Evolutionary conservation across 768 basidiomycete genomes (phyloP).

Genomic region (Cystobasidium tubakii): DNA sequence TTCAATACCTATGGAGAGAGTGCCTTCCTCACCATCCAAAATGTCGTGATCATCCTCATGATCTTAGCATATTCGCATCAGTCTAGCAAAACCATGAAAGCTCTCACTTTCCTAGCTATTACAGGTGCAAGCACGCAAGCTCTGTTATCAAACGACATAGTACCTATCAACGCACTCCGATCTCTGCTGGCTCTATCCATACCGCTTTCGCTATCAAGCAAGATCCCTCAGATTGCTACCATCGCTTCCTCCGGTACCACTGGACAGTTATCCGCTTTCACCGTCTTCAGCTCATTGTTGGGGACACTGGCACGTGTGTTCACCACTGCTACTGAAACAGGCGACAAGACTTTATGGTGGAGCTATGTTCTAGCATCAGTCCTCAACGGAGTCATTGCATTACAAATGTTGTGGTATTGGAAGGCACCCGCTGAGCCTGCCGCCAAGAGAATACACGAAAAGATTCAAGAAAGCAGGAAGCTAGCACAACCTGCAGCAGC

Average conservation of each 20-base stretch:
- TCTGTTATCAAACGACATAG: constrained; percentile 46
- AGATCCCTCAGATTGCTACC: constrained; percentile 84
- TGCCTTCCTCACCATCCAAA: constrained; percentile 61
- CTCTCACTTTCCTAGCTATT: constrained; percentile 49
- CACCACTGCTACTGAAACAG: constrained; percentile 84
- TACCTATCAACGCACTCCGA: constrained; percentile 57
- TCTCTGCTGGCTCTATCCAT: constrained; percentile 77
- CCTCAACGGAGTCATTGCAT: constrained; percentile 67
- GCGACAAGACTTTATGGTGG: constrained; percentile 70
- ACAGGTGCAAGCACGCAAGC: constrained; percentile 53
- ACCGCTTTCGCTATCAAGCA: constrained; percentile 83
- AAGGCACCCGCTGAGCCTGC: not conserved
- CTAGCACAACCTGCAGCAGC: not conserved
- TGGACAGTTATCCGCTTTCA: constrained; percentile 88
- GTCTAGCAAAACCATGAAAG: constrained; percentile 44
- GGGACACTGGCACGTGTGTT: constrained; percentile 89
- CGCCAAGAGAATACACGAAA: constrained; percentile 16
- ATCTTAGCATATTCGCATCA: constrained; percentile 43
- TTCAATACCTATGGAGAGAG: constrained; percentile 99
- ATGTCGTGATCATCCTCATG: constrained; percentile 36
- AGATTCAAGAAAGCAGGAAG: constrained; percentile 22
- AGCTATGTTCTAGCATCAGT: constrained; percentile 76
- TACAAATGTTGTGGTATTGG: constrained; percentile 42
- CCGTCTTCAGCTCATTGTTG: constrained; percentile 75
- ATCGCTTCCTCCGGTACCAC: constrained; percentile 72